Evolutionary conservation across 805 yeast genomes (phyloP), one percentile per base, ranked within the genome.

Genomic region (Barnettozyma salicaria): DNA sequence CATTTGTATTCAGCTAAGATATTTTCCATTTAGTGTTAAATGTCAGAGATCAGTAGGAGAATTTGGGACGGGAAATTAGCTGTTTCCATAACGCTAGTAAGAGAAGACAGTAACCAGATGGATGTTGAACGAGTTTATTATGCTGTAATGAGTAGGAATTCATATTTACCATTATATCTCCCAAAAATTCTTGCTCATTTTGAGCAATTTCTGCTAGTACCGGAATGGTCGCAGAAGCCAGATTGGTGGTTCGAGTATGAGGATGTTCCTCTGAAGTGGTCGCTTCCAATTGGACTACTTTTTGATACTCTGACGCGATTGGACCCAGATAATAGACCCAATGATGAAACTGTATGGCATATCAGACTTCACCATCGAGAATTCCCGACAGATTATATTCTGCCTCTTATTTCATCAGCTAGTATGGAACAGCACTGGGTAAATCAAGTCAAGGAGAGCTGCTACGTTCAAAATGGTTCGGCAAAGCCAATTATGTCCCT

Each of bases 361-460:
- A 40, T 80, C 20, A 52, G 49, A 1, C 45, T 80, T 13, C 67
- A 60, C 30, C 53, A 61, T 32, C 63, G 68, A 7, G 53, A 60
- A 22, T 65, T 64, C 33, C 81, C 84, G 2, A 34, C 43, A 1
- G 69, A 65, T 4, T 56, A 63, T 19, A 48, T 80, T 17, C 61
- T 74, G 11, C 66, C 74, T 32, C 37, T 57, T 32, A 39, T 59
- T 3, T 50, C 49, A 4, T n/a, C 31, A 38, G 43, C 49, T 18
- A 52, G 66, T 10, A 45, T 76, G 40, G 67, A 59, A 30, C 72
- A 68, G 34, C 68, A 74, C 34, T 79, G 92, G 80, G 62, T 78
- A 42, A 88, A 90, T 53, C 87, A 78, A 41, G 61, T 87, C 54
- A 90, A 92, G 51, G 97, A 90, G 52, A 72, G 87, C 5, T 77